These are phyloP conservation scores for Daedaleopsis sinensis DNA, from an alignment of 768 basidiomycete species.

Conservation along the genomic window DNA sequence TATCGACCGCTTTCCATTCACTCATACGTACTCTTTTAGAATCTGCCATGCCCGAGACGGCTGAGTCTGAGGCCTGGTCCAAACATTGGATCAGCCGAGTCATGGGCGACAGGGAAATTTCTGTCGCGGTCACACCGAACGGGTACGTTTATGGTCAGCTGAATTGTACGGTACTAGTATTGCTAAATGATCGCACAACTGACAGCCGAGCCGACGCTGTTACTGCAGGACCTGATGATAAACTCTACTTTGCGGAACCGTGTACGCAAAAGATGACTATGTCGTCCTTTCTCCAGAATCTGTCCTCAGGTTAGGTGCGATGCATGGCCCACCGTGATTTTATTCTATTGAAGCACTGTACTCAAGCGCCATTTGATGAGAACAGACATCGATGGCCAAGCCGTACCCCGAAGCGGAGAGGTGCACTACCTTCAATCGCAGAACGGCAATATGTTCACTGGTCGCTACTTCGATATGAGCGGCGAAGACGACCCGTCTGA, in stretches of 20 bases:
- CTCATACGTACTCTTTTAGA: neutral
- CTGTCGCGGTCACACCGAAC: conserved; percentile 82
- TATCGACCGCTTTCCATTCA: neutral
- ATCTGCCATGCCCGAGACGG: neutral
- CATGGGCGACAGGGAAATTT: conserved; percentile 59
- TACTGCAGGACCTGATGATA: conserved; percentile 51
- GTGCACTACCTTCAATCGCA: conserved; percentile 87
- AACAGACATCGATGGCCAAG: conserved; percentile 17
- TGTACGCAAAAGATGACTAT: conserved; percentile 70
- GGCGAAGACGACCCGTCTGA: conserved; percentile 50
- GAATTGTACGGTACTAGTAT: too few species aligned
- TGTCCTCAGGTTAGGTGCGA: conserved; percentile 41
- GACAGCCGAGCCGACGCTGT: conserved; percentile 79
- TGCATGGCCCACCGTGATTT: neutral
- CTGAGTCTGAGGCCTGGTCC: conserved; percentile 49
- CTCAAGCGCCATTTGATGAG: neutral
- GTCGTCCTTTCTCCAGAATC: conserved; percentile 47
- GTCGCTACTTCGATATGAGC: conserved; percentile 40
- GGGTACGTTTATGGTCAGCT: conserved; percentile 52
- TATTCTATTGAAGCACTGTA: conserved; percentile 1
- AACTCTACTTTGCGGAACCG: conserved; percentile 78
- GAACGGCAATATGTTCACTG: conserved; percentile 82
- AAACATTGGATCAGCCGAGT: conserved; percentile 58
- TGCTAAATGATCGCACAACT: neutral
- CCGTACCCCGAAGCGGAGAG: conserved; percentile 23